Percentiles rank a stretch among this genome's conserved stretches.
Conservation (phyloP, 179 eudicot genomes). For the Kewa caespitosa region DNA sequence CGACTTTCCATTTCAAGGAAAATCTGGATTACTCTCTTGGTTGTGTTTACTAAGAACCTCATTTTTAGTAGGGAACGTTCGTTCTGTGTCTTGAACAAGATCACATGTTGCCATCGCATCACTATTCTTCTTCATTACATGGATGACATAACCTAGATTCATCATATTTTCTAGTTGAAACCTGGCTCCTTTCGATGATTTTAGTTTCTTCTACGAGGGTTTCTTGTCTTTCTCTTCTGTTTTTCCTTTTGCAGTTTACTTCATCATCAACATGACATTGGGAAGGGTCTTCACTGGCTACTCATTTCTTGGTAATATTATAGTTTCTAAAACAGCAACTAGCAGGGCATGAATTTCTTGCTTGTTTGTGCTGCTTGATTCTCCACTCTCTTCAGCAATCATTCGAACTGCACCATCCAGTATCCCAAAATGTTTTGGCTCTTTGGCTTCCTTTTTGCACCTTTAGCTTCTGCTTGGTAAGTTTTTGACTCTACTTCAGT, state of each 20-base stretch:
- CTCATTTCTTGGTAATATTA: slow-evolving; percentile 46
- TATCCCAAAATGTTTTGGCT: slow-evolving; percentile 86
- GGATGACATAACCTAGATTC: slow-evolving; percentile 28
- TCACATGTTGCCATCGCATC: slow-evolving; percentile 22
- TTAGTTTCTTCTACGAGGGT: slow-evolving; percentile 18
- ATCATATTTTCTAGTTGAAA: slow-evolving; percentile 27
- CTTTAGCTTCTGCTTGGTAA: slow-evolving; percentile 60
- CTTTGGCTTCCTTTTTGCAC: slow-evolving; percentile 73
- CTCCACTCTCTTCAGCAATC: slow-evolving; percentile 60
- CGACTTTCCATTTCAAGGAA: slow-evolving; percentile 27
- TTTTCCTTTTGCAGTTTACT: slow-evolving; percentile 39
- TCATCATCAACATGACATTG: slow-evolving; percentile 29
- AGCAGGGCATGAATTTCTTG: slow-evolving; percentile 78
- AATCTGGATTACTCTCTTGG: slow-evolving; percentile 27
- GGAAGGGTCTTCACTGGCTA: slow-evolving; percentile 36
- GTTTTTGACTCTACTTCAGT: slow-evolving; percentile 82
- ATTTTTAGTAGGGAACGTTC: slow-evolving; percentile 27
- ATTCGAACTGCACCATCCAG: slow-evolving; percentile 68
- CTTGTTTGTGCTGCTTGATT: slow-evolving; percentile 65
- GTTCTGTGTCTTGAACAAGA: slow-evolving; percentile 19
- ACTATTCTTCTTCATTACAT: slow-evolving; percentile 27
- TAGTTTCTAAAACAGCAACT: slow-evolving; percentile 74
- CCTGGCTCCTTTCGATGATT: slow-evolving; percentile 26
- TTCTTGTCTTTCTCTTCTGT: slow-evolving; percentile 44
- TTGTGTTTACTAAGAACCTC: slow-evolving; percentile 54